Percentiles rank a stretch among this genome's conserved stretches.
Evolutionary conservation across 78 protist species (phyloP).

Genomic region (Dictyostelium discoideum): DNA sequence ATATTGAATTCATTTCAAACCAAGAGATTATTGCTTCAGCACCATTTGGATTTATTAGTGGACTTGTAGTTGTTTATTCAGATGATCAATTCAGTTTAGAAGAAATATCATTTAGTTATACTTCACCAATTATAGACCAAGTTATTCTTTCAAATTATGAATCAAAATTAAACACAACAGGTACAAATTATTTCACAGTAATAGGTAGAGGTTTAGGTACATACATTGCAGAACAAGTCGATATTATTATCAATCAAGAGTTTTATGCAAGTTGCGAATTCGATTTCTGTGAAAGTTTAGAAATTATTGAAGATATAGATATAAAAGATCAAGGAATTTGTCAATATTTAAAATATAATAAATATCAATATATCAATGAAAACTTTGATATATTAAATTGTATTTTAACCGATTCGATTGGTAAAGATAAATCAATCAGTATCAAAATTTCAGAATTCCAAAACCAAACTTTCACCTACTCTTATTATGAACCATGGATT

Average conservation of each 20-base stretch:
- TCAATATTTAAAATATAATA: neutral
- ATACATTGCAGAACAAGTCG: neutral
- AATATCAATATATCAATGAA: neutral
- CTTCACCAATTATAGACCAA: neutral
- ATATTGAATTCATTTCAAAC: neutral
- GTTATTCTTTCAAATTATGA: neutral
- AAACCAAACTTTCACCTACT: neutral
- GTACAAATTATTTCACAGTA: neutral
- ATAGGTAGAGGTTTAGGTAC: neutral
- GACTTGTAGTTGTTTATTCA: neutral
- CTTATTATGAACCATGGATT: slow-evolving; percentile 17
- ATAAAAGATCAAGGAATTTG: neutral
- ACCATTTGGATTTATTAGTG: neutral
- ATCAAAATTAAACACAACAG: neutral
- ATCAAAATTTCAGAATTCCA: neutral
- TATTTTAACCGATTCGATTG: neutral
- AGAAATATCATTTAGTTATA: neutral
- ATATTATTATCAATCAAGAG: neutral
- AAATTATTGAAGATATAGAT: neutral
- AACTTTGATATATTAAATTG: neutral
- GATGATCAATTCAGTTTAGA: neutral
- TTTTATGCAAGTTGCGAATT: neutral
- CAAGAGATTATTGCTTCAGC: neutral
- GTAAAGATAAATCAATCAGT: neutral
- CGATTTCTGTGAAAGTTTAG: neutral